Base-by-base conservation (phyloP, 2,329 filamentous ascomycete genomes). In the Alternaria conjuncta region DNA sequence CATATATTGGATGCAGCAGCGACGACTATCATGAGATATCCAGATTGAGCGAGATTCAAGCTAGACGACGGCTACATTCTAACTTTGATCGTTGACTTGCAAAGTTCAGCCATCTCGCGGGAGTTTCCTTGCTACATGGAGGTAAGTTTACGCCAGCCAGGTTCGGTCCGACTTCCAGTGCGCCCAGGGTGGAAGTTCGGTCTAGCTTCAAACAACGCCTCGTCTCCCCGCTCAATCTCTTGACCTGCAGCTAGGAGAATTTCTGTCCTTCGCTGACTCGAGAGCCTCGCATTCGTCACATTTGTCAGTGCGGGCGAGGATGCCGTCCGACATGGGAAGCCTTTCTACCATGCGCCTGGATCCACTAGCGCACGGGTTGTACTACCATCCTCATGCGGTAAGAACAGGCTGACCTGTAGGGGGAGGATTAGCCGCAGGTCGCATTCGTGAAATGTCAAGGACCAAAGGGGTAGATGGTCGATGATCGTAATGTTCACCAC, bases 401-500 rank as follows among this genome's bases (percentile, higher is more conserved):
- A 53, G 41, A 45, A 9, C 13, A 10, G 13, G 15, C 28, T 44
- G 45, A 49, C 21, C 15, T 25, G 57, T 61, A 28, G 47, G 47
- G 41, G 30, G 45, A 50, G 23, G 18, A 30, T 32, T 26, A 53
- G 49, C 49, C 49, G 49, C 15, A 36, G 18, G 60, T 30, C 36
- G 47, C 47, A 28, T 47, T 30, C 41, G 44, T 26, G 25, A 28
- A 54, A 32, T 32, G 23, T 53, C 13, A 21, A n/a, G 11, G 45
- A 32, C 47, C 55, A 46, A 61, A 45, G 23, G 41, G 46, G 51
- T 46, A 54, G 45, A 23, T 20, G 11, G 18, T 21, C 13, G 60
- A 36, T 54, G 60, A 62, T 62, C 60, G 15, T 21, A 62, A 62
- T 62, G 41, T 54, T 49, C 28, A 62, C 20, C 21, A 56, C 32